Evolutionary conservation across 768 basidiomycete genomes (phyloP).

Genomic region (Gymnopilus junonius): DNA sequence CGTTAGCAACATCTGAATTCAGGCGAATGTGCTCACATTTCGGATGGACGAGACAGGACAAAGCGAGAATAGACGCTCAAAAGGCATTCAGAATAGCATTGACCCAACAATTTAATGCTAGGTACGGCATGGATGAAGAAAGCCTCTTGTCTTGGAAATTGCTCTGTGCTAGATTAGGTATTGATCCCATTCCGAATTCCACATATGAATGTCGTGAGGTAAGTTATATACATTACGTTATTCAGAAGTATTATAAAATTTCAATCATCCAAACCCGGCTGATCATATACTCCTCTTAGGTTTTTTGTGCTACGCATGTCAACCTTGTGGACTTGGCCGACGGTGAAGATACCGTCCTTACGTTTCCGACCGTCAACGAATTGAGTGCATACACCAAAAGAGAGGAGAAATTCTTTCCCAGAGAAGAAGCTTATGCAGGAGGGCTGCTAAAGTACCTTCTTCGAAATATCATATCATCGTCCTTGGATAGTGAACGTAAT

Average conservation of each 20-base stretch:
- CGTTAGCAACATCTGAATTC: constrained; percentile 30
- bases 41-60: constrained; percentile 16
- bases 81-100: constrained; percentile 28
- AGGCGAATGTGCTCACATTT: constrained; percentile 22
- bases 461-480: constrained; percentile 27
- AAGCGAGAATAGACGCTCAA: background rate
- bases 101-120: constrained; percentile 32
- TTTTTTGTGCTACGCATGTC: too few species aligned
- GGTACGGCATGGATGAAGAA: constrained; percentile 34
- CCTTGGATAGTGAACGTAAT: background rate
- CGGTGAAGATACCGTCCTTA: background rate
- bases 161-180: constrained; percentile 28
- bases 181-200: constrained; percentile 30
- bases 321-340: too few species aligned
- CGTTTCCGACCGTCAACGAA: constrained; percentile 27
- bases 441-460: constrained; percentile 34
- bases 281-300: too few species aligned
- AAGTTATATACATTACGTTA: too few species aligned
- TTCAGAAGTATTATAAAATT: too few species aligned
- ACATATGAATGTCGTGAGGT: constrained; percentile 30
- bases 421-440: constrained; percentile 29
- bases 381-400: constrained; percentile 35
- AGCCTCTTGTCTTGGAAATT: constrained; percentile 30
- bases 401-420: constrained; percentile 34
- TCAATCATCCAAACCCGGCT: too few species aligned